phyloP scores from a whole-genome alignment of 768 basidiomycete species.

The Scleroderma bovista region DNA sequence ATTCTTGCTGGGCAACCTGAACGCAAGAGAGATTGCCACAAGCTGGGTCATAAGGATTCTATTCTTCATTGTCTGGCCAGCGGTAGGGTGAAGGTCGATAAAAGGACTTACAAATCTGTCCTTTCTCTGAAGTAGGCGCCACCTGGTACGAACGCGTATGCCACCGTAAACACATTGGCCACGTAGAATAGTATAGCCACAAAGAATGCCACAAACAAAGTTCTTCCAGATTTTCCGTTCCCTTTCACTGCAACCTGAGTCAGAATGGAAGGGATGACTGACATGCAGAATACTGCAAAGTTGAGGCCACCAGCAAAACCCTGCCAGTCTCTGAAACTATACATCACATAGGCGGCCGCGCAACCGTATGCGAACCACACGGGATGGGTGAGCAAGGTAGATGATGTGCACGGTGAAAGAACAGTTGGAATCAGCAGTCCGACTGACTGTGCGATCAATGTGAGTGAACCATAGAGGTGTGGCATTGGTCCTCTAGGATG shows the following conservation, averaged over 20 bases:
- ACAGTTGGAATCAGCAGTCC: slow-evolving; percentile 45
- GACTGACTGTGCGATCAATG: slow-evolving; percentile 54
- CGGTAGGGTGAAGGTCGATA: background rate
- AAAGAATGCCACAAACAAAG: slow-evolving; percentile 52
- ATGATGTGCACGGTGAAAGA: slow-evolving; percentile 15
- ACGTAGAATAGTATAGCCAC: slow-evolving; percentile 60
- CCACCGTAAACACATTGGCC: slow-evolving; percentile 76
- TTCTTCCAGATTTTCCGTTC: slow-evolving; percentile 38
- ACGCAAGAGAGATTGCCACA: slow-evolving; percentile 42
- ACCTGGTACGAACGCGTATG: slow-evolving; percentile 87
- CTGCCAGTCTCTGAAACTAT: slow-evolving; percentile 56
- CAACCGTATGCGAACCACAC: slow-evolving; percentile 52
- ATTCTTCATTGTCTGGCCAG: background rate
- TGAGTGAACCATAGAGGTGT: slow-evolving; percentile 63
- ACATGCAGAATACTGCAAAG: slow-evolving; percentile 58
- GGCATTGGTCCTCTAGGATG: slow-evolving; percentile 64
- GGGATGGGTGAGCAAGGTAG: slow-evolving; percentile 37
- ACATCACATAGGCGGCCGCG: slow-evolving; percentile 50
- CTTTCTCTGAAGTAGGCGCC: slow-evolving; percentile 71
- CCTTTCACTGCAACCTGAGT: slow-evolving; percentile 36
- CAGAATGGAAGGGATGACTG: slow-evolving; percentile 52
- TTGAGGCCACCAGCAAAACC: slow-evolving; percentile 67
- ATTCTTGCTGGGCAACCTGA: slow-evolving; percentile 33
- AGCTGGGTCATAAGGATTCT: slow-evolving; percentile 56
- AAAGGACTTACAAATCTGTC: slow-evolving; percentile 56